Evolutionary conservation across 2,329 filamentous ascomycete species (phyloP), one percentile per base, ranked within the genome.

Genomic region (Pseudopithomyces chartarum): DNA sequence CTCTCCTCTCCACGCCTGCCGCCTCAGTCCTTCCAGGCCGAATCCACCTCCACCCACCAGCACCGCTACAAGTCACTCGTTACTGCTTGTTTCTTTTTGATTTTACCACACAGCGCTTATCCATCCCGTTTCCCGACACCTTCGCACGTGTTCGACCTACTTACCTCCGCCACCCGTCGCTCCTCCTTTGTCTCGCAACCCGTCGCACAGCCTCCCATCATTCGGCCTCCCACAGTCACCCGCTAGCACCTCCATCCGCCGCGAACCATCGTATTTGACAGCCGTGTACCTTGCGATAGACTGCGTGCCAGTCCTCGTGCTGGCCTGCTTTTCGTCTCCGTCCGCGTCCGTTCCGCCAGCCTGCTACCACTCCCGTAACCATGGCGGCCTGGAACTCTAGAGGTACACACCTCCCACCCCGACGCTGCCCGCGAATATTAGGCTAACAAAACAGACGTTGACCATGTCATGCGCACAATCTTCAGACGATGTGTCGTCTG

Each of bases 401-500:
- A 64, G 59, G 63, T 63, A 60, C 49, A 17, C 20, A 34, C 52
- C 32, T 11, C 45, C 33, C 43, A 13, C 45, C 33, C 43, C 52
- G 20, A 34, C n/a, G 15, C 38, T 7, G 12, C 26, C 42, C 17
- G 12, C 51, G 32, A 32, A 6, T n/a, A 33, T 20, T 23, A 20
- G 2, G 36, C 58, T 63, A 52, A 62, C 57, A 19, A 22, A 43
- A 11, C 53, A 76, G 74, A 76, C 52, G 64, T 71, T 55, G 74
- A 76, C 46, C 63, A 70, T 58, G 71, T 75, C 55, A 63, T 76
- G 57, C 76, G 73, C 47, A 68, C 62, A 52, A 71, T 87, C 52
- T 85, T 87, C 72, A 81, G 82, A 65, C 81, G 85, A 66, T 90
- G 88, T 71, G 78, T 87, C 48, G 69, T 80, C 64, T 90, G 88